Evolutionary conservation across 140 eudicot species (phyloP), one percentile per base, ranked within the genome.

Genomic region (Senecio squalidus): DNA sequence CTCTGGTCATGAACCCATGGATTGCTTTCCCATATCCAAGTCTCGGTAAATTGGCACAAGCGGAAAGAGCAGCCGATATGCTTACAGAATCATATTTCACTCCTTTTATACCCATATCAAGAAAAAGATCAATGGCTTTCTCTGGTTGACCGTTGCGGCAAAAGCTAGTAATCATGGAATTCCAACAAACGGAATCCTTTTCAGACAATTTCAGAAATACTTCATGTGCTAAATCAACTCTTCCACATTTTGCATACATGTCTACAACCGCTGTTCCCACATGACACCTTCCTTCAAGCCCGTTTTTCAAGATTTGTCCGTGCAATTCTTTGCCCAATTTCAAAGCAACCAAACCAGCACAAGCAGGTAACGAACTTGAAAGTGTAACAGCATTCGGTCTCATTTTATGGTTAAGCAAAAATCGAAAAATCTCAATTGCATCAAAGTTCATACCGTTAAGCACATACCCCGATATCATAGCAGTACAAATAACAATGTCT

Each of bases 221-320:
- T 59, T 66, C 71, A 23, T 41, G 59, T 18, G 84, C 86, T 34
- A 80, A 73, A 68, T 80, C 94, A 41, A 87, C 36, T 55, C 80
- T 83, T 54, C 87, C 94, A 67, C 94, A 88, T 74, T 88, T 88
- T 4, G 94, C 90, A 48, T 88, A 88, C 94, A 88, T 84, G 56
- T 88, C 94, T 0, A 68, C 45, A 9, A 84, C 45, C 0, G 96
- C 82, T 13, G 83, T 88, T 9, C 84, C 94, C 31, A 87, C 74
- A 58, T 83, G 74, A 63, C 84, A 78, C 58, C 66, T 78, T 31
- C 56, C 57, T 46, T 80, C 86, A 1, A 80, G 44, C 62, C 82
- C 79, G 9, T 47, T 71, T 49, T 66, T 78, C 1, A 83, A 54
- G 20, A 81, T 66, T 57, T 58, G 55, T 52, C 86, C 75, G 3